phyloP scores from a whole-genome alignment of 495 filamentous ascomycete genomes.

The Neurospora africana region DNA sequence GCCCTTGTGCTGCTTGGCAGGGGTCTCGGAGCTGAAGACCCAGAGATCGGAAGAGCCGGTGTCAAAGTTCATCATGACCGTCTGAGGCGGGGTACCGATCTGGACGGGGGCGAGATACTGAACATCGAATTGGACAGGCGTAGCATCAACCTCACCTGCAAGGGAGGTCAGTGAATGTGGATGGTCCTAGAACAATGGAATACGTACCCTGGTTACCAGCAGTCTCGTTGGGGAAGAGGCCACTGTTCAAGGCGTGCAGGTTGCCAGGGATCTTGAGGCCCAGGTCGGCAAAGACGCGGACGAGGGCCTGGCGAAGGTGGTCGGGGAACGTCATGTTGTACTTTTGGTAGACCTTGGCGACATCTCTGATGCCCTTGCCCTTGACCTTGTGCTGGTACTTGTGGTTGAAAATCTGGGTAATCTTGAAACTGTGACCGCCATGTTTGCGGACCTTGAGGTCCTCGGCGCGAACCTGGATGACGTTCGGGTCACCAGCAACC shows the following conservation, averaged over 20 bases:
- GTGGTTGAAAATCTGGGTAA: slow-evolving; percentile 31
- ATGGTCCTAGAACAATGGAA: neutral
- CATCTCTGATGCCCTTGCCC: slow-evolving; percentile 29
- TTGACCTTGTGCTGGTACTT: slow-evolving; percentile 24
- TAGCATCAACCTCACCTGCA: slow-evolving; percentile 29
- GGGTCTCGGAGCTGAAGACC: slow-evolving; percentile 43
- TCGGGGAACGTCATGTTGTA: slow-evolving; percentile 24
- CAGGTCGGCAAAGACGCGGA: slow-evolving; percentile 22
- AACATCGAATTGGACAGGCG: slow-evolving; percentile 47
- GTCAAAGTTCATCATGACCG: slow-evolving; percentile 61
- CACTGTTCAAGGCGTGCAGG: slow-evolving; percentile 6
- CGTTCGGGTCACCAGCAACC: slow-evolving; percentile 13
- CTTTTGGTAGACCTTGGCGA: slow-evolving; percentile 33
- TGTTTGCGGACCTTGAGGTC: slow-evolving; percentile 23
- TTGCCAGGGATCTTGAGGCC: slow-evolving; percentile 9
- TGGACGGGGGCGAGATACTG: slow-evolving; percentile 54
- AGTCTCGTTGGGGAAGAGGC: slow-evolving; percentile 9
- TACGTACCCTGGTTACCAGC: slow-evolving; percentile 5
- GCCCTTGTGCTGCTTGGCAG: slow-evolving; percentile 35
- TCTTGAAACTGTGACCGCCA: slow-evolving; percentile 31
- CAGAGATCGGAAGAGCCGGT: slow-evolving; percentile 70
- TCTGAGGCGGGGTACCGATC: slow-evolving; percentile 66
- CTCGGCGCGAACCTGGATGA: slow-evolving; percentile 9
- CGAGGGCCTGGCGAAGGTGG: slow-evolving; percentile 19
- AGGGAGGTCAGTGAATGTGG: neutral